Base-by-base conservation (phyloP, 2,329 filamentous ascomycete species). In the Aspergillus candidus region DNA sequence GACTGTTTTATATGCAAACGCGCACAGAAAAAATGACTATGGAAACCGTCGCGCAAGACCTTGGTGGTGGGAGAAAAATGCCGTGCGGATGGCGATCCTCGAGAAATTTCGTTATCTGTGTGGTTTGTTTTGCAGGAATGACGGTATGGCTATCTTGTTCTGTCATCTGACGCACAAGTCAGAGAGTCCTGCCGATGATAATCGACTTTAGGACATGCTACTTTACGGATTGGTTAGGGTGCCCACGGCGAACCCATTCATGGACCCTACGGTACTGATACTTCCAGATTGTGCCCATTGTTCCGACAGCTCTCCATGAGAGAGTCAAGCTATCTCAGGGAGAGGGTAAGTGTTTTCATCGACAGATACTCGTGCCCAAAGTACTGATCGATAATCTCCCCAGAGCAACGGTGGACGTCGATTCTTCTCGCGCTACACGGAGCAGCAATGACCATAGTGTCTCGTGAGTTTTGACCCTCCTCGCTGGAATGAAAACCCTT, bases 351-450 rank as follows among this genome's bases (percentile, higher is more conserved):
- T 31, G 17, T 31, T 11, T 30, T 13, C 11, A 7, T 18, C 11
- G 33, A 10, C 10, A 4, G 22, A 27, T 27, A 7, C 7, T 10
- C 7, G 22, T 27, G 22, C 2, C 22, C 22, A 10, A 27, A 10
- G 8, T 7, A 27, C 11, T 33, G 29, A 44, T 45, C 38, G 31
- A 17, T 31, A 38, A 6, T 37, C n/a, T n/a, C 5, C 44, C 32
- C 22, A 53, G 76, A 84, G 1, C 84, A 88, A 62, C 72, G 72
- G 53, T 88, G 83, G 83, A 78, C 82, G 1, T 83, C 83, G 0
- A 75, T 88, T n/a, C 72, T 88, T 2, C 70, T 89, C 1, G 83
- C 83, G 5, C 75, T 83, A 18, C 88, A 88, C 58, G 84, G 82
- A 31, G 81, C 77, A 1, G 77, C 82, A 1, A 67, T 89, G 10